A percentile compares a stretch with the other conserved stretches of the same genome.
Evolutionary conservation across 306 rosid species (phyloP).

Genomic region (Lathyrus tuberosus): DNA sequence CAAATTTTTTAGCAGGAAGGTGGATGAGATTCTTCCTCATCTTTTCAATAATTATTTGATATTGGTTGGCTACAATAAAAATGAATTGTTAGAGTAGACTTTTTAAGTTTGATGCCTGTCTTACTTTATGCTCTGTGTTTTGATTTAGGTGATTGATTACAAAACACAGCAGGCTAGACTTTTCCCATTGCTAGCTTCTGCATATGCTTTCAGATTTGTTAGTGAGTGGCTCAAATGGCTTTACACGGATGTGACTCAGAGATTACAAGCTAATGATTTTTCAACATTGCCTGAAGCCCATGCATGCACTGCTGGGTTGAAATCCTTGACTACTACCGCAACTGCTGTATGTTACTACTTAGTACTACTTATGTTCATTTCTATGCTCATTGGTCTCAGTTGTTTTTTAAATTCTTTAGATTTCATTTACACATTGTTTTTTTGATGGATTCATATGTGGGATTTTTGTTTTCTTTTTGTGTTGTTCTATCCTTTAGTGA

Average conservation of each 20-base stretch:
- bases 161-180: constrained; percentile 96
- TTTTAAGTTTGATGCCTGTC: constrained; percentile 3
- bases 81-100: not conserved
- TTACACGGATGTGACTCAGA: constrained; percentile 79
- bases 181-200: constrained; percentile 97
- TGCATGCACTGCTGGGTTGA: constrained; percentile 98
- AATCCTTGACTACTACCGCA: constrained; percentile 85
- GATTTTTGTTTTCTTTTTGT: not conserved
- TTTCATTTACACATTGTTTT: not conserved
- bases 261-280: constrained; percentile 78
- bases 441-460: not conserved
- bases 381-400: constrained; percentile 5
- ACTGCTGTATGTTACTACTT: constrained; percentile 76
- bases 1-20: constrained; percentile 5
- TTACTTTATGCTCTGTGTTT: constrained; percentile 39
- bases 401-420: constrained; percentile 16
- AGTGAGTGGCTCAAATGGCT: constrained; percentile 96
- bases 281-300: constrained; percentile 96
- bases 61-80: constrained; percentile 8
- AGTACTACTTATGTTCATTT: constrained; percentile 4
- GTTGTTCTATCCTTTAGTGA: not conserved
- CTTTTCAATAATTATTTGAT: not conserved
- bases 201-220: constrained; percentile 95
- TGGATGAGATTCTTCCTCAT: constrained; percentile 25
- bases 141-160: constrained; percentile 83